Evolutionary conservation across 495 filamentous ascomycete species (phyloP).

Genomic region (Sporormia fimetaria): DNA sequence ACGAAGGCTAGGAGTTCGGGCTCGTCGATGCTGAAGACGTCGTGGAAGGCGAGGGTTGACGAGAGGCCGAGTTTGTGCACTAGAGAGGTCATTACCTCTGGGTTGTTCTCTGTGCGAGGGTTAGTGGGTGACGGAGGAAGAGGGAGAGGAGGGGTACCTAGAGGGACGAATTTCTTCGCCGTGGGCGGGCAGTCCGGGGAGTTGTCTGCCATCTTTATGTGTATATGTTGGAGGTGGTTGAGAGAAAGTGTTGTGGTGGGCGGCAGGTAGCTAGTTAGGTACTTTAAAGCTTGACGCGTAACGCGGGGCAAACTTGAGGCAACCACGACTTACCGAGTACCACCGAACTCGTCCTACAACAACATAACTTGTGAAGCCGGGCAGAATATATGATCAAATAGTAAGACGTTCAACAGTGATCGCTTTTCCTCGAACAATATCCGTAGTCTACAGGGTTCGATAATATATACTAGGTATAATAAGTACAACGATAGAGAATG

Average conservation of each 20-base stretch:
- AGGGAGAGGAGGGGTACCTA: slow-evolving; percentile 14
- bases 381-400: too few species aligned
- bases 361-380: too few species aligned
- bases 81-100: slow-evolving; percentile 45
- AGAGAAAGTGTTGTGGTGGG: neutral
- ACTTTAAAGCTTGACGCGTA: too few species aligned
- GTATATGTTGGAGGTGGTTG: neutral
- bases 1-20: slow-evolving; percentile 45
- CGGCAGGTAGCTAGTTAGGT: too few species aligned
- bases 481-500: too few species aligned
- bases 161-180: slow-evolving; percentile 26
- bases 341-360: too few species aligned
- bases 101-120: slow-evolving; percentile 47
- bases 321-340: too few species aligned
- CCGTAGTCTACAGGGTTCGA: too few species aligned
- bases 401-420: too few species aligned
- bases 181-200: slow-evolving; percentile 12
- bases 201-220: slow-evolving; percentile 11
- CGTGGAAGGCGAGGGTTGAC: slow-evolving; percentile 43
- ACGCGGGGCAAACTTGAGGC: too few species aligned
- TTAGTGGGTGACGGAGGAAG: slow-evolving; percentile 2
- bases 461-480: too few species aligned
- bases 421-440: too few species aligned
- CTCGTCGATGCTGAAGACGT: slow-evolving; percentile 46
- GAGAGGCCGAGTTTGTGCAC: slow-evolving; percentile 45